Conservation (phyloP, 2,329 filamentous ascomycete genomes). For the Beauveria varroae region DNA sequence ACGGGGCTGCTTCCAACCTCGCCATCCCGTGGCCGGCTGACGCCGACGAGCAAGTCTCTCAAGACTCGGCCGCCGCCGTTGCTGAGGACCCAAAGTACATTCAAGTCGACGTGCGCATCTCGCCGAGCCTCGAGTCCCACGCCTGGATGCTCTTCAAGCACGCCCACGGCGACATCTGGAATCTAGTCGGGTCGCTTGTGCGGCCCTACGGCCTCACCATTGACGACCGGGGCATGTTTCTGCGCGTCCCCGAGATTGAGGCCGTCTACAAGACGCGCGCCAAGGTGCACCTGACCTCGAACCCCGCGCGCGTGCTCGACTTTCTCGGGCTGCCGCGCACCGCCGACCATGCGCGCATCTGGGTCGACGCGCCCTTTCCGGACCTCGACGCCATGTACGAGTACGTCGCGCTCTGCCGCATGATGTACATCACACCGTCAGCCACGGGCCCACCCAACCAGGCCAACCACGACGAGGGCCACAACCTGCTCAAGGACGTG, state of each 20-base stretch:
- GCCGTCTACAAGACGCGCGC: slow-evolving; percentile 44
- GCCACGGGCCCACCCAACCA: neutral
- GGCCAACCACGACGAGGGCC: slow-evolving; percentile 7
- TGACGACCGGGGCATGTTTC: slow-evolving; percentile 54
- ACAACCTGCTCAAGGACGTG: slow-evolving; percentile 18
- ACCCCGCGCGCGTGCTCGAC: slow-evolving; percentile 46
- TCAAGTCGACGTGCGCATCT: slow-evolving; percentile 63
- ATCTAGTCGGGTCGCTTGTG: slow-evolving; percentile 54
- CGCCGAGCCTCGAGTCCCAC: slow-evolving; percentile 31
- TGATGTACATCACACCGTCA: slow-evolving; percentile 44
- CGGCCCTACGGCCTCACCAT: slow-evolving; percentile 58
- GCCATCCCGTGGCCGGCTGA: slow-evolving; percentile 48
- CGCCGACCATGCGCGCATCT: slow-evolving; percentile 13
- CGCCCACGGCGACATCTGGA: slow-evolving; percentile 66
- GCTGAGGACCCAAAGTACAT: slow-evolving; percentile 33
- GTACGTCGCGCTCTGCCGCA: slow-evolving; percentile 49
- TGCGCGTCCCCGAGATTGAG: slow-evolving; percentile 65
- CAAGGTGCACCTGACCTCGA: slow-evolving; percentile 51
- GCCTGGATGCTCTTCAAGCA: slow-evolving; percentile 62
- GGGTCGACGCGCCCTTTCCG: slow-evolving; percentile 49
- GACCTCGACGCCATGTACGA: slow-evolving; percentile 50
- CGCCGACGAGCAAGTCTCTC: slow-evolving; percentile 8
- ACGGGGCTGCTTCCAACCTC: slow-evolving; percentile 31
- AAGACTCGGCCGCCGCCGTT: neutral
- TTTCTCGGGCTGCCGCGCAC: slow-evolving; percentile 54